Conservation (phyloP, 2,329 filamentous ascomycete species). For the Trichoderma simmonsii region DNA sequence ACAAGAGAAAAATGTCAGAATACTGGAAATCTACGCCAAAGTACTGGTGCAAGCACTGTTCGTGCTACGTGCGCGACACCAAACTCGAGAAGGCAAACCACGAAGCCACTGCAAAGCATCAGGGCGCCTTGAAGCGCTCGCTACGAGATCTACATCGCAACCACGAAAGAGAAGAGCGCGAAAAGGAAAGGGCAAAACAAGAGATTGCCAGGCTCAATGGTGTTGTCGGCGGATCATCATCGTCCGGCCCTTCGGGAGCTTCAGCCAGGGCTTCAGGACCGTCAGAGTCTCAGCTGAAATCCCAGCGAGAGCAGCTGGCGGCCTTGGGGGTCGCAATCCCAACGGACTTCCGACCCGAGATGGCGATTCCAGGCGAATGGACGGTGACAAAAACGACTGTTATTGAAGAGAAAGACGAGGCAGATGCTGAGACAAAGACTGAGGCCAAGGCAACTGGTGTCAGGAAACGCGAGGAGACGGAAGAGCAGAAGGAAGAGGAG, state of each 20-base stretch:
- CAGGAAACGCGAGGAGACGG: conserved; percentile 59
- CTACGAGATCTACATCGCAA: conserved; percentile 83
- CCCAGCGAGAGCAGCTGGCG: conserved; percentile 82
- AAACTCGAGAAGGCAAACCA: conserved; percentile 86
- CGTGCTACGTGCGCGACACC: conserved; percentile 83
- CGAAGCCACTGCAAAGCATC: conserved; percentile 81
- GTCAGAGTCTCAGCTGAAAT: conserved; percentile 66
- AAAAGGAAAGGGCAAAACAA: conserved; percentile 76
- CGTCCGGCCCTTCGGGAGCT: conserved; percentile 27
- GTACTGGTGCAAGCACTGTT: conserved; percentile 99
- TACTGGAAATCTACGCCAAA: conserved; percentile 98
- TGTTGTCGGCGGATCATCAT: conserved; percentile 53
- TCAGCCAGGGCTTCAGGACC: conserved; percentile 20
- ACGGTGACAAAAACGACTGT: conserved; percentile 65
- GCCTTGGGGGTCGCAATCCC: conserved; percentile 85
- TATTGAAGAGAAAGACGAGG: conserved; percentile 44
- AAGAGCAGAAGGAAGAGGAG: conserved; percentile 60
- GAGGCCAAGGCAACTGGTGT: conserved; percentile 55
- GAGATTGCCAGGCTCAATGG: conserved; percentile 86
- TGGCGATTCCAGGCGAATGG: conserved; percentile 91
- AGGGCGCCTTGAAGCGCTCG: conserved; percentile 82
- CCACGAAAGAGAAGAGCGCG: conserved; percentile 75
- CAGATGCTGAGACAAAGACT: conserved; percentile 39
- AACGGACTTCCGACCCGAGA: conserved; percentile 69
- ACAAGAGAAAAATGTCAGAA: conserved; percentile 68